phyloP scores from a whole-genome alignment of 805 yeast species.

The Candida easanensis region DNA sequence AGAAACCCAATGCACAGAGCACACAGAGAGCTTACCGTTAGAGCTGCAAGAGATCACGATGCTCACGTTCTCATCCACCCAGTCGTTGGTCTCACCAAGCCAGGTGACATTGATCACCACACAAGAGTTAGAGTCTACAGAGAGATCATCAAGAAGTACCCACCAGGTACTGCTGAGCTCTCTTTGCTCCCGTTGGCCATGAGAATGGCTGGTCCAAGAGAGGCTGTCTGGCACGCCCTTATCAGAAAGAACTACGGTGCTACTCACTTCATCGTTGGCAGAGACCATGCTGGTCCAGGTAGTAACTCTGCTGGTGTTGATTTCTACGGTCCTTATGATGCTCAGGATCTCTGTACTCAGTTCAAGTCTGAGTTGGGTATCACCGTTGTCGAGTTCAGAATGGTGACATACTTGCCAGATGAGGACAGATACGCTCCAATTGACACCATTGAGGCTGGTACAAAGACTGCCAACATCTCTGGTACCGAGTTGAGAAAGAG shows the following conservation, averaged over 20 bases:
- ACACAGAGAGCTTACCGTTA: constrained; percentile 90
- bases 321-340: constrained; percentile 96
- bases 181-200: constrained; percentile 90
- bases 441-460: constrained; percentile 79
- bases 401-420: constrained; percentile 95
- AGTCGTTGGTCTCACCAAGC: constrained; percentile 94
- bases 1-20: constrained; percentile 99
- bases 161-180: constrained; percentile 88
- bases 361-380: constrained; percentile 77
- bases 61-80: constrained; percentile 92
- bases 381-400: constrained; percentile 92
- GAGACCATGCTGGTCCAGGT: constrained; percentile 99
- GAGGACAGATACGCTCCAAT: constrained; percentile 94
- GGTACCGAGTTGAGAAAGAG: constrained; percentile 93
- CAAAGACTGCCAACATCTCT: constrained; percentile 83
- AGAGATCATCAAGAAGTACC: constrained; percentile 88
- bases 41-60: constrained; percentile 92
- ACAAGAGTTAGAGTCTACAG: constrained; percentile 95
- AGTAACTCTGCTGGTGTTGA: constrained; percentile 83
- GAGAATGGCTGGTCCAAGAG: constrained; percentile 99
- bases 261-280: constrained; percentile 94
- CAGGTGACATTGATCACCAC: constrained; percentile 97
- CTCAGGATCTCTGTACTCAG: constrained; percentile 81
- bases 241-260: constrained; percentile 96
- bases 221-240: constrained; percentile 97